Conservation (phyloP, 73 alveolate species). For the Uronychia setigera region DNA sequence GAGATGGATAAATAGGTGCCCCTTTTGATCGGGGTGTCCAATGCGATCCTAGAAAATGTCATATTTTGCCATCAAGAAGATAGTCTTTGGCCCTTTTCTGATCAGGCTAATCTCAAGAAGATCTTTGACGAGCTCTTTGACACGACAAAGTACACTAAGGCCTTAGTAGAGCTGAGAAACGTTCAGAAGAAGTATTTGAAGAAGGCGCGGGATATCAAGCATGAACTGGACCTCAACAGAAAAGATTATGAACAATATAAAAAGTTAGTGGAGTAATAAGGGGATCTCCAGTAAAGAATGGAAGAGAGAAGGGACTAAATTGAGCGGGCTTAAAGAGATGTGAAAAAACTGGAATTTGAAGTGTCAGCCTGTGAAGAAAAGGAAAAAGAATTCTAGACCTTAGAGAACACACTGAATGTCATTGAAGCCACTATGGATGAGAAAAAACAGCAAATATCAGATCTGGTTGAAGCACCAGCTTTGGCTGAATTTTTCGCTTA, state of each 20-base stretch:
- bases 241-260: conserved; percentile 83
- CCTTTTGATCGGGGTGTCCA: conserved; percentile 86
- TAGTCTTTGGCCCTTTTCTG: conserved; percentile 96
- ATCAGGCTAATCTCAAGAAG: conserved; percentile 89
- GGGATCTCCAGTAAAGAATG: conserved; percentile 51
- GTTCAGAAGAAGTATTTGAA: conserved; percentile 75
- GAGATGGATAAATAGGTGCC: conserved; percentile 95
- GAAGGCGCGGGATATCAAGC: conserved; percentile 74
- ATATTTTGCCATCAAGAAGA: conserved; percentile 98
- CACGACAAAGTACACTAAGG: conserved; percentile 91
- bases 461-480: conserved; percentile 52
- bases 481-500: not conserved
- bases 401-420: conserved; percentile 54
- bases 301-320: conserved; percentile 58
- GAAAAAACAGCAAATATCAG: conserved; percentile 58
- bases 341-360: conserved; percentile 59
- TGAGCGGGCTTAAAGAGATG: conserved; percentile 62
- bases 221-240: conserved; percentile 73
- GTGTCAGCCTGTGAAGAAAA: conserved; percentile 64
- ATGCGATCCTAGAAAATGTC: conserved; percentile 94
- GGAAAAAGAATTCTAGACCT: conserved; percentile 35
- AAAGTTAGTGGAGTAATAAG: conserved; percentile 68
- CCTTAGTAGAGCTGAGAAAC: conserved; percentile 79
- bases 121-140: conserved; percentile 97
- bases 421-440: conserved; percentile 44